These are phyloP conservation scores for Hsuehochloa calcarea DNA, from an alignment of 176 grass and related monocot species.

Conservation along the genomic window DNA sequence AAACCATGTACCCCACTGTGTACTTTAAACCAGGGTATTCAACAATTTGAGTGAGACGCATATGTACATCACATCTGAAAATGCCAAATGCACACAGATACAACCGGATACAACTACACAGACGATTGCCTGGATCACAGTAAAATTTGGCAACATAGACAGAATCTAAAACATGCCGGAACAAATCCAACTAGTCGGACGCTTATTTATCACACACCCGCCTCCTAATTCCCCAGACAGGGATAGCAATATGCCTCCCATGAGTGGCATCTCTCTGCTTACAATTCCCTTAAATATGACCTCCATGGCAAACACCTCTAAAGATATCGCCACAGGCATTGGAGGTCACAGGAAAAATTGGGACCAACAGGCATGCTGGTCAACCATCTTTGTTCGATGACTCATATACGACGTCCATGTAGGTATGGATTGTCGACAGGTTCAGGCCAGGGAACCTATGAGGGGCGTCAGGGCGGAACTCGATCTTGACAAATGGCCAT, in stretches of 20 bases:
- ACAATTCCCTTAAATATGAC: not conserved
- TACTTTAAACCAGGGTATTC: not conserved
- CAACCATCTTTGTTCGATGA: constrained; percentile 51
- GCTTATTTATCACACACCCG: constrained; percentile 36
- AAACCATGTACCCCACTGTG: not conserved
- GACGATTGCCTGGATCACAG: constrained; percentile 13
- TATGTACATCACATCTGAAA: constrained; percentile 20
- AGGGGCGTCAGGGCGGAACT: constrained; percentile 52
- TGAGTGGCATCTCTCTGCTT: constrained; percentile 19
- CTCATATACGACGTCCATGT: constrained; percentile 62
- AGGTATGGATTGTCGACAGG: constrained; percentile 51
- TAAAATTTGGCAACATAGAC: not conserved
- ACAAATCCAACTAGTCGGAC: not conserved
- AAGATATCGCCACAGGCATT: not conserved
- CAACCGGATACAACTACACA: not conserved
- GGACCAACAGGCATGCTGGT: not conserved
- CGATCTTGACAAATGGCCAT: constrained; percentile 91
- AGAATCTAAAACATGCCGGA: not conserved
- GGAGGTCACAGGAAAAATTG: not conserved
- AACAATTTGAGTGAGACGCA: too few relatives aligned
- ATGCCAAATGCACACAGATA: constrained; percentile 4
- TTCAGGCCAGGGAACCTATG: constrained; percentile 78
- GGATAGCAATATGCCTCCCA: constrained; percentile 9
- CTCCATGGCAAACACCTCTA: not conserved
- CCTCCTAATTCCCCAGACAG: constrained; percentile 27